Conservation (phyloP, 306 rosid species). For the Herpetospermum pedunculosum region DNA sequence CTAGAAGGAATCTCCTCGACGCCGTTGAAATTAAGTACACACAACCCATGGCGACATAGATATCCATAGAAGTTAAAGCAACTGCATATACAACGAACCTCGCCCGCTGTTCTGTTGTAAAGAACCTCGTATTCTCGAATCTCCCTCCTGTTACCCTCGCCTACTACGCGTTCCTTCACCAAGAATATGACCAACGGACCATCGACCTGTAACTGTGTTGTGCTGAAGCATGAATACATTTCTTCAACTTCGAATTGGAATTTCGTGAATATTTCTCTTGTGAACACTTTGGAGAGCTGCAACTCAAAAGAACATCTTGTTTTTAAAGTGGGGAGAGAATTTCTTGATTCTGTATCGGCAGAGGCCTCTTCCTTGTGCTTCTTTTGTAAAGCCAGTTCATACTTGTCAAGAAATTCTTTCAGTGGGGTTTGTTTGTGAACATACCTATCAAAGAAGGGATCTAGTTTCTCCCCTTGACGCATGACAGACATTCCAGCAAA, state of each 20-base stretch:
- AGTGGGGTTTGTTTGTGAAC: constrained; percentile 89
- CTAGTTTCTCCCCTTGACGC: constrained; percentile 44
- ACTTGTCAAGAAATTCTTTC: constrained; percentile 92
- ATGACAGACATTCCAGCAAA: constrained; percentile 69
- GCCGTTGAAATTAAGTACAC: constrained; percentile 84
- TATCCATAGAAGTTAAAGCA: constrained; percentile 81
- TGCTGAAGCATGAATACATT: constrained; percentile 85
- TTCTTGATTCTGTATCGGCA: constrained; percentile 81
- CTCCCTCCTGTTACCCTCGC: constrained; percentile 62
- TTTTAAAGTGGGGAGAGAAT: constrained; percentile 53
- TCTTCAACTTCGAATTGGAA: constrained; percentile 89
- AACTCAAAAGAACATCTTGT: constrained; percentile 85
- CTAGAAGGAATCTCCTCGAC: constrained; percentile 81
- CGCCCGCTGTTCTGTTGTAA: constrained; percentile 67
- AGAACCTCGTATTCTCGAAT: constrained; percentile 80
- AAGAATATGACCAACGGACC: constrained; percentile 69
- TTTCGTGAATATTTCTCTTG: constrained; percentile 56
- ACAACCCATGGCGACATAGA: constrained; percentile 72
- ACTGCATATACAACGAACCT: constrained; percentile 94
- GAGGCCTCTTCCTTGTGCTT: constrained; percentile 69
- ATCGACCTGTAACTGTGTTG: constrained; percentile 69
- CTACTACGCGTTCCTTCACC: constrained; percentile 76
- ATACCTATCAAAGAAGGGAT: constrained; percentile 68
- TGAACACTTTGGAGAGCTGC: constrained; percentile 75
- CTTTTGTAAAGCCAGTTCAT: constrained; percentile 80